Percentiles rank a stretch among this genome's conserved stretches.
These are phyloP conservation scores for Ceratobasidium sp. DNA, from an alignment of 1,284 basidiomycete species.

Conservation along the genomic window DNA sequence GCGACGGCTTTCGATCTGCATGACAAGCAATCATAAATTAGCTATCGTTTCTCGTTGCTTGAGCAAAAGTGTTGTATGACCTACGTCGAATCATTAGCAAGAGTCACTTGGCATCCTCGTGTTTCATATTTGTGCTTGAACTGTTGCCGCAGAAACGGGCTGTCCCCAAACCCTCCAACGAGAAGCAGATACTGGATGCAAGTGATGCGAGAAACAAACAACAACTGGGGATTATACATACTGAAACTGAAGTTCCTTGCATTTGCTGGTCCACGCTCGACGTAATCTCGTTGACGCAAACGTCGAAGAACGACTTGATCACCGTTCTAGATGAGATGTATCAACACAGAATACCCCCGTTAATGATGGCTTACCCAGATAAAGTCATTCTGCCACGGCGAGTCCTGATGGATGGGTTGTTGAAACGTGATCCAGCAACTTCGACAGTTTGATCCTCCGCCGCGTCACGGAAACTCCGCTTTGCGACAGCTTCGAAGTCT, in stretches of 20 bases:
- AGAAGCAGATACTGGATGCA: slow-evolving; percentile 18
- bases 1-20: slow-evolving; percentile 42
- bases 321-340: not conserved
- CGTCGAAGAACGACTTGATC: slow-evolving; percentile 42
- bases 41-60: too few relatives aligned
- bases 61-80: not conserved
- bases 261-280: slow-evolving; percentile 42
- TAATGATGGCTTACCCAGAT: slow-evolving; percentile 16
- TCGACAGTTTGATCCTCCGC: slow-evolving; percentile 25
- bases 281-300: slow-evolving; percentile 34
- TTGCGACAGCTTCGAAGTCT: slow-evolving; percentile 36
- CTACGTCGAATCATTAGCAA: slow-evolving; percentile 45
- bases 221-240: not conserved
- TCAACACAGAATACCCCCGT: not conserved
- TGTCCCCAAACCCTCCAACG: slow-evolving; percentile 40
- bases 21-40: not conserved
- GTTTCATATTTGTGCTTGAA: slow-evolving; percentile 26
- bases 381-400: slow-evolving; percentile 33
- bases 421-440: slow-evolving; percentile 34
- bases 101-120: slow-evolving; percentile 19
- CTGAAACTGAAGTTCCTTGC: slow-evolving; percentile 1
- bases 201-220: not conserved
- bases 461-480: slow-evolving; percentile 23
- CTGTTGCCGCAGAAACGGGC: slow-evolving; percentile 23
- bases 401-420: slow-evolving; percentile 20